Base-by-base conservation (phyloP, 768 basidiomycete species). In the Hericium alpestre region DNA sequence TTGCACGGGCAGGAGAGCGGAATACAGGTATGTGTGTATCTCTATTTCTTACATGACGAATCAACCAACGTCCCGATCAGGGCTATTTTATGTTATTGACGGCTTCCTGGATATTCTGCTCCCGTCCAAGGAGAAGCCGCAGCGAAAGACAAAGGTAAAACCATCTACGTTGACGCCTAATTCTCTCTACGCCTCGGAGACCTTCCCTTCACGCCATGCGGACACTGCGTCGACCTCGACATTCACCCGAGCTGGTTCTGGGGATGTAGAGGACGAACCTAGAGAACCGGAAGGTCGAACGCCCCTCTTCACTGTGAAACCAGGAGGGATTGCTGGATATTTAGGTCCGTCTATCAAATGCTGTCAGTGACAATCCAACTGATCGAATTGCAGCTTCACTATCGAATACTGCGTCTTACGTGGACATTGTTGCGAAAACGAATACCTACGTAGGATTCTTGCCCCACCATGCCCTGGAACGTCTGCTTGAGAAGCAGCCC, bases 401-500 rank as follows among this genome's bases (percentile, higher is more conserved):
- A 3, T 92, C 90, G 63, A 87, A 86, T 55, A 93, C 88, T 25
- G 85, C 93, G 5, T 95, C 93, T 2, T 99, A 98, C 66, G 94
- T 98, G 47, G 92, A 95, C 68, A 96, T 99, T 67, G 86, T 79
- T 61, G 93, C 96, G 4, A 98, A 97, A 74, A 98, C 94, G 0
- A 95, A 99, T 66, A 88, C 87, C n/a, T 99, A 95, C 65, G 96
- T 98, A 61, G 96, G 96, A 0, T 95, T 95, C 70, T 70, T 99
- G 27, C 90, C 96, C 1, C 83, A 89, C 2, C 80, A 86, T 65
- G 87, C 95, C 6, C 73, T 99, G 56, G 93, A 98, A 66, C 77
- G 89, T 22, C 77, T 99, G 55, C 78, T 98, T 43, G 96, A 98
- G 70, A 87, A 93, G 63, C 79, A 90, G 50, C 96, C 96, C 1